phyloP scores from a whole-genome alignment of 176 grass and related monocot genomes.

The Hordeum marinum region DNA sequence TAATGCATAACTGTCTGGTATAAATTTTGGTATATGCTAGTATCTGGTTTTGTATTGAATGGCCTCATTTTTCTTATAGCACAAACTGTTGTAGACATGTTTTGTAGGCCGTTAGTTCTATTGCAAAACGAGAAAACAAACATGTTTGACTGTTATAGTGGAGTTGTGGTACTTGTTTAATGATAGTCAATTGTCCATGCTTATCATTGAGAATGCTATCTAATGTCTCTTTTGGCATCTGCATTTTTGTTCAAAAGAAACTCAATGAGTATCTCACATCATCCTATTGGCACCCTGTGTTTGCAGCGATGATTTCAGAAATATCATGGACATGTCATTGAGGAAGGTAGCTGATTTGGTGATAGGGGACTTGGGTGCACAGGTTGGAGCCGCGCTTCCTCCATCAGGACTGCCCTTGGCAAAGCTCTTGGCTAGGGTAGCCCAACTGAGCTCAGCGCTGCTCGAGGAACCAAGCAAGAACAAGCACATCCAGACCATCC shows the following conservation, averaged over 20 bases:
- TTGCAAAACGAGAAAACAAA: neutral
- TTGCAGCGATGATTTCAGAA: conserved; percentile 83
- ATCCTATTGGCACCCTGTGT: conserved; percentile 4
- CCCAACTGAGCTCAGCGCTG: conserved; percentile 48
- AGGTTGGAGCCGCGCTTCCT: conserved; percentile 40
- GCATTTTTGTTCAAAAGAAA: neutral
- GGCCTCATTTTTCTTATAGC: neutral
- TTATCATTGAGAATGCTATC: neutral
- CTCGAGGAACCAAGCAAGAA: conserved; percentile 90
- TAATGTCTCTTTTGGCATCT: neutral
- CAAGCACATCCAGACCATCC: conserved; percentile 69
- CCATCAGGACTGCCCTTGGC: conserved; percentile 57
- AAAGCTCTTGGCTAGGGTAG: conserved; percentile 75
- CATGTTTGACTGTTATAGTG: neutral
- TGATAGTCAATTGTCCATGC: neutral
- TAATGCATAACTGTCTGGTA: neutral
- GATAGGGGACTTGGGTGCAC: conserved; percentile 40
- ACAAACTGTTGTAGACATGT: neutral
- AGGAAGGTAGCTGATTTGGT: conserved; percentile 57
- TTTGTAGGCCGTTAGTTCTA: neutral
- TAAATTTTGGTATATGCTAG: neutral
- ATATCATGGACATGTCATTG: conserved; percentile 72
- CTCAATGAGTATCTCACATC: neutral
- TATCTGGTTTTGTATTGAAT: neutral
- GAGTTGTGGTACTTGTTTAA: neutral